Conservation (phyloP, 345 rosid species). For the Populus pruinosa region DNA sequence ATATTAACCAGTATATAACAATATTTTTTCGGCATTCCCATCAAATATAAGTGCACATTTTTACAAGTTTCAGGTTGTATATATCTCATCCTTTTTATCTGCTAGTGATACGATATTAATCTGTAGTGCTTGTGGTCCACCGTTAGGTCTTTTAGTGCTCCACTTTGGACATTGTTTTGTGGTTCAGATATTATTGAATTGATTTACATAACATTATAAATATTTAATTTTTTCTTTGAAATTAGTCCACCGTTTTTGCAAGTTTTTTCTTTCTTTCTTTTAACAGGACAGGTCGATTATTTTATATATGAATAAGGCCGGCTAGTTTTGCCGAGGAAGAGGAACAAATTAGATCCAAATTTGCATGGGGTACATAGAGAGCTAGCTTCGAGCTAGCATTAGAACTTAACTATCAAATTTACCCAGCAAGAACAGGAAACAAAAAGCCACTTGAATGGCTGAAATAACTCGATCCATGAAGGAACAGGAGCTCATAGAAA, state of each 20-base stretch:
- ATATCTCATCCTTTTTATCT: neutral
- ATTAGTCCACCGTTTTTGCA: too few relatives aligned
- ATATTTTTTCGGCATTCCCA: neutral
- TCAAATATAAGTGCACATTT: neutral
- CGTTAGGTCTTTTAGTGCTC: neutral
- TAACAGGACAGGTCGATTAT: too few relatives aligned
- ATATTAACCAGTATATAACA: too few relatives aligned
- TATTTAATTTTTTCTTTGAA: too few relatives aligned
- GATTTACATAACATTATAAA: neutral
- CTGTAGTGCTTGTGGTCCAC: neutral
- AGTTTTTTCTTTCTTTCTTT: too few relatives aligned
- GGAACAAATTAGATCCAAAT: too few relatives aligned
- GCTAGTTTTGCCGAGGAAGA: too few relatives aligned
- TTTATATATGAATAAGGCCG: too few relatives aligned
- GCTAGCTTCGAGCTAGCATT: too few relatives aligned
- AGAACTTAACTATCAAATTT: too few relatives aligned
- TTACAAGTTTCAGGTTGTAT: neutral
- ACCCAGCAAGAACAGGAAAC: neutral
- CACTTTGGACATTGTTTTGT: neutral
- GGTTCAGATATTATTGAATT: neutral
- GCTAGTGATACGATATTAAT: neutral
- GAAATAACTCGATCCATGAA: neutral
- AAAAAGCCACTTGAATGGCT: neutral
- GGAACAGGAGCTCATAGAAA: neutral
- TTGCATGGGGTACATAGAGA: too few relatives aligned